These are phyloP conservation scores for Mentha longifolia DNA, from an alignment of 257 asterid species.

Conservation along the genomic window DNA sequence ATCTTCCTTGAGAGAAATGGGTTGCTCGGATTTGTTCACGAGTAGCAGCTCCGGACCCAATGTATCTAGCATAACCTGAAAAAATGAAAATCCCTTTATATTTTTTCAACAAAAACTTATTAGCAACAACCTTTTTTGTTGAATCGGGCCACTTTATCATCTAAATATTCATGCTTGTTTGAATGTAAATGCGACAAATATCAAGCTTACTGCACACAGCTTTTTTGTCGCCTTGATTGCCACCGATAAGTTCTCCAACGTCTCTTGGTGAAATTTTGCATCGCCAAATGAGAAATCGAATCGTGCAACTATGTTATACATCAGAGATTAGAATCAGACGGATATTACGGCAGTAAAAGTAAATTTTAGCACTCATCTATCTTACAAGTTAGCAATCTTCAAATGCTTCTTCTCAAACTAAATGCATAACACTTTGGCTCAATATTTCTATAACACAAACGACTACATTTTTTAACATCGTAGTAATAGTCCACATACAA, in stretches of 20 bases:
- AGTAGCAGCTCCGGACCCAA: slow-evolving; percentile 79
- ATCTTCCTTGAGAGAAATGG: slow-evolving; percentile 59
- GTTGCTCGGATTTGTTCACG: slow-evolving; percentile 56
- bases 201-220: slow-evolving; percentile 72
- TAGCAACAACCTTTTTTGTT: background rate
- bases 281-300: slow-evolving; percentile 93
- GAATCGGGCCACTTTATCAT: background rate
- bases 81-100: background rate
- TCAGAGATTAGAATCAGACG: slow-evolving; percentile 22
- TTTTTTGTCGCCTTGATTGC: slow-evolving; percentile 70
- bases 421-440: background rate
- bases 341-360: background rate
- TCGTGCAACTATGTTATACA: slow-evolving; percentile 64
- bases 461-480: background rate
- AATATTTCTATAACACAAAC: background rate
- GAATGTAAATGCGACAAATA: slow-evolving; percentile 18
- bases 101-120: background rate
- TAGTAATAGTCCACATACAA: background rate
- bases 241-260: slow-evolving; percentile 67
- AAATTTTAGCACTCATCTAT: background rate
- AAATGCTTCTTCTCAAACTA: slow-evolving; percentile 2
- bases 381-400: slow-evolving; percentile 4
- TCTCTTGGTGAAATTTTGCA: slow-evolving; percentile 75
- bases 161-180: slow-evolving; percentile 2
- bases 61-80: slow-evolving; percentile 81